Evolutionary conservation across 768 basidiomycete genomes (phyloP), one percentile per base, ranked within the genome.

Genomic region (Lactifluus pinguis): DNA sequence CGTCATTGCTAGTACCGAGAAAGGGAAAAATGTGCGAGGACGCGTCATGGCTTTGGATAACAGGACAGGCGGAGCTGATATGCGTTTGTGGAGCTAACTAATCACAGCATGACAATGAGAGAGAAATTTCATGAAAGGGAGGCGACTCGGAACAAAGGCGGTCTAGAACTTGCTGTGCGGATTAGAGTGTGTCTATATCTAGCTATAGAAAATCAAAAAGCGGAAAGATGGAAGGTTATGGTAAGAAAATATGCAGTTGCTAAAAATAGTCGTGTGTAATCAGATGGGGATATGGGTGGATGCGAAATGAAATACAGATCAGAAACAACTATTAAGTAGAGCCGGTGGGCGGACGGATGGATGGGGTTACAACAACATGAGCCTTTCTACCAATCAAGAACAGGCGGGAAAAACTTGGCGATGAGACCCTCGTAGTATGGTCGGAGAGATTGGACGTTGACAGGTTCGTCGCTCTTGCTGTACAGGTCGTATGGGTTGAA

Each of bases 401-500:
- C 79, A 0, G 82, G 75, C 42, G 91, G 90, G 77, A 97, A 95
- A 76, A 83, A 97, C 69, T 91, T 92, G 41, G 79, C 77, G 67
- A 97, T 94, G 34, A 97, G 76, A 1, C 74, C 73, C 69, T 89
- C 79, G 69, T 97, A 97, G 74, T 97, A 95, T 14, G 91, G 88
- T 63, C 83, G 79, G 25, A 95, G 77, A 68, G 79, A 76, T 48
- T 77, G 82, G 14, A 79, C 77, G 53, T 83, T 72, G 56, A 85
- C 81, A 5, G 83, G 80, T 47, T 81, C 80, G 67, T 95, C 89
- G 68, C 80, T 83, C 75, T 95, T 95, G 78, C 86, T 88, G 77
- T 97, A 97, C 7, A 97, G 81, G 69, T 95, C 93, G 73, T 95
- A 95, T 0, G 93, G 92, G 73, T 95, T 95, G 81, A 95, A 95